Conservation (phyloP, 2,329 filamentous ascomycete species). For the Colletotrichum sp. region DNA sequence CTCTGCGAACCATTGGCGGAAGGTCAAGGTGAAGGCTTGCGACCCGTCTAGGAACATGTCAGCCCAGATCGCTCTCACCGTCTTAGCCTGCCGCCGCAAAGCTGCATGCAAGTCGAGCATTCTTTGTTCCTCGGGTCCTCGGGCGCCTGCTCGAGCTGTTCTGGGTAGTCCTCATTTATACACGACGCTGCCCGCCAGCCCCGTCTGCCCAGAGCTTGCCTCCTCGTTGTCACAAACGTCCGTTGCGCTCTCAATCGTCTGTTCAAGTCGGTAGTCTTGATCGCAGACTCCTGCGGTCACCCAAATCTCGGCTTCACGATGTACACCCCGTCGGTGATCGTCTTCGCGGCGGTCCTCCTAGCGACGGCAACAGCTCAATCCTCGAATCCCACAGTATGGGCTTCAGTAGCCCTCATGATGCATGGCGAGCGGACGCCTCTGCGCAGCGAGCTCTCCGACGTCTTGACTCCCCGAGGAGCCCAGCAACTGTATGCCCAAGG, state of each 20-base stretch:
- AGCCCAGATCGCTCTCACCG: not conserved
- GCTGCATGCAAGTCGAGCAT: not conserved
- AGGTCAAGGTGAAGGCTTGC: not conserved
- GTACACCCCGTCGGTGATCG: conserved; percentile 20
- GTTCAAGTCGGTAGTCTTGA: not conserved
- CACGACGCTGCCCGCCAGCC: not conserved
- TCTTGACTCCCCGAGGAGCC: conserved; percentile 57
- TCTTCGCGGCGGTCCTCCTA: conserved; percentile 27
- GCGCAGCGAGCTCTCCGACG: conserved; percentile 27
- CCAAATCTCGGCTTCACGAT: conserved; percentile 11
- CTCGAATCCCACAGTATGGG: conserved; percentile 48
- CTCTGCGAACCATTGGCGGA: not conserved
- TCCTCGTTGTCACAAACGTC: not conserved
- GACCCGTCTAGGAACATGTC: not conserved
- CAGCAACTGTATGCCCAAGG: conserved; percentile 57
- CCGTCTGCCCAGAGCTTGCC: not conserved
- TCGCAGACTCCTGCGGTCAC: not conserved
- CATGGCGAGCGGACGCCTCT: conserved; percentile 59
- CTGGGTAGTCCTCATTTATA: not conserved
- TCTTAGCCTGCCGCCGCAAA: not conserved
- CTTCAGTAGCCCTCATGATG: conserved; percentile 51
- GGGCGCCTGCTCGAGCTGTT: not conserved
- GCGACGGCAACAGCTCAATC: conserved; percentile 32
- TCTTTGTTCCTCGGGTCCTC: not conserved
- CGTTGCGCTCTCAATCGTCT: not conserved